Conservation (phyloP, 1,284 basidiomycete species). For the Boletus sp. region DNA sequence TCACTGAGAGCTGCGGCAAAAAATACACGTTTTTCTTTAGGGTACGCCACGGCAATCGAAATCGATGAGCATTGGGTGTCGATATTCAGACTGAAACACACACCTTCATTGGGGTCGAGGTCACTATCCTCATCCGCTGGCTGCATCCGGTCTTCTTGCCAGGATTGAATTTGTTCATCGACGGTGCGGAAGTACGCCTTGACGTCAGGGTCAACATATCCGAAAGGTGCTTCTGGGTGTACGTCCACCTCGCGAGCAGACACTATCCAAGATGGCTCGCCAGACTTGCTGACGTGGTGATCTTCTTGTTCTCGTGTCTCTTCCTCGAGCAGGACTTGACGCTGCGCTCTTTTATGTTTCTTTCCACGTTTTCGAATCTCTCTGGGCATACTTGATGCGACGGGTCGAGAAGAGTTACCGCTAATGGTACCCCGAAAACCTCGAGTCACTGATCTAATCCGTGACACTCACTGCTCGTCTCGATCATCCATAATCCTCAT, state of each 20-base stretch:
- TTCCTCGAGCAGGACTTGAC: conserved; percentile 20
- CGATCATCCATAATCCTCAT: conserved; percentile 41
- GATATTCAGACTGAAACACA: background rate
- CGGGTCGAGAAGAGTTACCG: too few relatives aligned
- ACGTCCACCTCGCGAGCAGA: conserved; percentile 37
- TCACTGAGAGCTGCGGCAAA: conserved; percentile 81
- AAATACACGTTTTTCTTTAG: conserved; percentile 75
- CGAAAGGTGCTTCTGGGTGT: conserved; percentile 78
- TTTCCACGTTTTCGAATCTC: conserved; percentile 76
- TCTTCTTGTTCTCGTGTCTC: conserved; percentile 21
- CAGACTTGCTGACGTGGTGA: conserved; percentile 9
- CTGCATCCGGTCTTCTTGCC: conserved; percentile 56
- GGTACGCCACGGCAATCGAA: conserved; percentile 4
- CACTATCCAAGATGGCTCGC: conserved; percentile 66
- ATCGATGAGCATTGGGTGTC: conserved; percentile 1
- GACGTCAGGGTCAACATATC: conserved; percentile 80
- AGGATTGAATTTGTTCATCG: conserved; percentile 80
- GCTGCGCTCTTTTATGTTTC: conserved; percentile 57
- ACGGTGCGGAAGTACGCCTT: conserved; percentile 90
- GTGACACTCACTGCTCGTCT: too few relatives aligned
- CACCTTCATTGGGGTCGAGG: conserved; percentile 74
- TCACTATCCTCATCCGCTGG: conserved; percentile 44
- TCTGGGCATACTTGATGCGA: conserved; percentile 52
- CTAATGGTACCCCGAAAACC: conserved; percentile 1
- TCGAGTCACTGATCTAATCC: background rate